Evolutionary conservation across 176 grass and related monocot genomes (phyloP).

Genomic region (Cenchrus americanus): DNA sequence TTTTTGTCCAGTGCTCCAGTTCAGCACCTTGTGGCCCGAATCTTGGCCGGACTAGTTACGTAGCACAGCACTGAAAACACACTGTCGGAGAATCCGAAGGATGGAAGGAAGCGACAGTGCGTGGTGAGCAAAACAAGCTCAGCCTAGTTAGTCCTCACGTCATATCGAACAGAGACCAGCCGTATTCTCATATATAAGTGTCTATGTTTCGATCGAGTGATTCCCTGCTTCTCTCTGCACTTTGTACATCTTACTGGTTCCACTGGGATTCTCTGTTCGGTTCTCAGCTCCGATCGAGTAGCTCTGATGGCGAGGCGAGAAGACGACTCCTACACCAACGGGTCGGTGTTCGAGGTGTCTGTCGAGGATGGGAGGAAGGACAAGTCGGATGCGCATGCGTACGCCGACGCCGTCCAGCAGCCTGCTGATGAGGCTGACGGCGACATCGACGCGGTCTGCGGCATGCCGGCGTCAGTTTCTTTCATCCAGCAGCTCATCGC

Average conservation of each 20-base stretch:
- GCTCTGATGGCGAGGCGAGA: slow-evolving; percentile 45
- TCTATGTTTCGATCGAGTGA: neutral
- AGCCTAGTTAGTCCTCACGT: neutral
- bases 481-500: slow-evolving; percentile 72
- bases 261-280: neutral
- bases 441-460: slow-evolving; percentile 3
- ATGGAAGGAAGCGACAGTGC: neutral
- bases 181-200: neutral
- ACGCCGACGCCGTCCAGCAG: neutral
- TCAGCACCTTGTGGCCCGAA: neutral
- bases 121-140: slow-evolving; percentile 4
- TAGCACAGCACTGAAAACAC: neutral
- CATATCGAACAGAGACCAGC: neutral
- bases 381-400: neutral
- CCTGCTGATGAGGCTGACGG: neutral
- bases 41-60: neutral
- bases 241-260: neutral
- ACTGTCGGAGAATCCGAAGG: neutral
- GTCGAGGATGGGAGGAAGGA: slow-evolving; percentile 47
- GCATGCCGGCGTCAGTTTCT: neutral
- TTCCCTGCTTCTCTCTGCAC: neutral
- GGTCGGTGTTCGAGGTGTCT: slow-evolving; percentile 40
- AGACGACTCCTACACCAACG: slow-evolving; percentile 49
- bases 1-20: neutral
- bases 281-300: neutral